Evolutionary conservation across 179 eudicot genomes (phyloP).

Genomic region (Sideroxylon spinosum): DNA sequence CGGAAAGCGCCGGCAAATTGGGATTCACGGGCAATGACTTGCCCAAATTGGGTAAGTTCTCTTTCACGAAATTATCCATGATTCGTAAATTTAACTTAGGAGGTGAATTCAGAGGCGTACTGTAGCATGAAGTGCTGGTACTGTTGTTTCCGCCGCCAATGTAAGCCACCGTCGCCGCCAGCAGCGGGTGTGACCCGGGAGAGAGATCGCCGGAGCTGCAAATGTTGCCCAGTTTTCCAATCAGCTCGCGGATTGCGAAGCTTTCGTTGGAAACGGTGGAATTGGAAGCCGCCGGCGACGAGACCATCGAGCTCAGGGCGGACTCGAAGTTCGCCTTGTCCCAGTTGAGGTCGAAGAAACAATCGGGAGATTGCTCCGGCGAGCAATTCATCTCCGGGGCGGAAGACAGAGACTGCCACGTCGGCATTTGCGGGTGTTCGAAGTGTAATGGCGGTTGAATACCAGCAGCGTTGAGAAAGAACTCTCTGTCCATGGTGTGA

Average conservation of each 20-base stretch:
- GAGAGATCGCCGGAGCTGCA: slow-evolving; percentile 35
- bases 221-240: slow-evolving; percentile 48
- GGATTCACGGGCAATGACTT: slow-evolving; percentile 32
- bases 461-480: slow-evolving; percentile 38
- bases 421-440: slow-evolving; percentile 31
- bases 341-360: slow-evolving; percentile 26
- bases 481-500: slow-evolving; percentile 56
- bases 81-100: slow-evolving; percentile 38
- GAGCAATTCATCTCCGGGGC: slow-evolving; percentile 25
- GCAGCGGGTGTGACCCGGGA: slow-evolving; percentile 6
- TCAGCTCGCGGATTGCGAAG: slow-evolving; percentile 45
- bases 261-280: slow-evolving; percentile 32
- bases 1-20: slow-evolving; percentile 49
- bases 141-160: slow-evolving; percentile 21
- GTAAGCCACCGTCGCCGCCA: slow-evolving; percentile 7
- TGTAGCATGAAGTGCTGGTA: slow-evolving; percentile 29
- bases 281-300: slow-evolving; percentile 51
- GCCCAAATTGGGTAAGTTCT: slow-evolving; percentile 33
- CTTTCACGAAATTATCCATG: slow-evolving; percentile 36
- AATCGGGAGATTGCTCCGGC: slow-evolving; percentile 29
- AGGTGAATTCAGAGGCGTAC: slow-evolving; percentile 52
- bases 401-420: slow-evolving; percentile 33
- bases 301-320: slow-evolving; percentile 58
- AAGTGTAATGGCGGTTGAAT: slow-evolving; percentile 31
- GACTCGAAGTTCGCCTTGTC: slow-evolving; percentile 44